phyloP scores from a whole-genome alignment of 1,139 yeast species.

The Candida pseudoviswanathii region DNA sequence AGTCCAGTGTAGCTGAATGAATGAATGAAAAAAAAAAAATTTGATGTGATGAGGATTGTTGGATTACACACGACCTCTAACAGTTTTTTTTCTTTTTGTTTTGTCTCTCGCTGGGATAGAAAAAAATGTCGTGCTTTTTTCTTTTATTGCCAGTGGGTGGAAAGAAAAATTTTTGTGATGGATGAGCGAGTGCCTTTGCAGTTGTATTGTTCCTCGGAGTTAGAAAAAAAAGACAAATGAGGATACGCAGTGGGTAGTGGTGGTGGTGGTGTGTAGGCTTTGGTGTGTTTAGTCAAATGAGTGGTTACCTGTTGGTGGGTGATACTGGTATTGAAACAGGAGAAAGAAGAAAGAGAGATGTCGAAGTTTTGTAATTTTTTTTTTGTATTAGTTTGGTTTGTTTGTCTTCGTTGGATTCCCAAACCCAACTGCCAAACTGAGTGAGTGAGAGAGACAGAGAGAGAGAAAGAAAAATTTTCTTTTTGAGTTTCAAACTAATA shows the following conservation, averaged over 20 bases:
- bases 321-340: background rate
- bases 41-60: conserved; percentile 3
- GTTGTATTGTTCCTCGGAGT: background rate
- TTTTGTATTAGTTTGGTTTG: background rate
- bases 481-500: conserved; percentile 3
- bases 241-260: background rate
- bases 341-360: background rate
- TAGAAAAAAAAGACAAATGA: too few species aligned
- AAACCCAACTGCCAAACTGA: too few species aligned
- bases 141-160: background rate
- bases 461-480: background rate
- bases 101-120: too few species aligned
- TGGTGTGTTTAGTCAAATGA: too few species aligned
- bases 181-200: background rate
- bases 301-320: background rate
- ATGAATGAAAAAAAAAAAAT: background rate
- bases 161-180: background rate
- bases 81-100: conserved; percentile 1
- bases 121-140: background rate
- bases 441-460: background rate
- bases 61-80: background rate
- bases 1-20: too few species aligned
- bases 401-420: background rate
- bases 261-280: background rate
- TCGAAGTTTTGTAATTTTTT: background rate